Conservation (phyloP, 306 rosid species). For the Prunus mira region DNA sequence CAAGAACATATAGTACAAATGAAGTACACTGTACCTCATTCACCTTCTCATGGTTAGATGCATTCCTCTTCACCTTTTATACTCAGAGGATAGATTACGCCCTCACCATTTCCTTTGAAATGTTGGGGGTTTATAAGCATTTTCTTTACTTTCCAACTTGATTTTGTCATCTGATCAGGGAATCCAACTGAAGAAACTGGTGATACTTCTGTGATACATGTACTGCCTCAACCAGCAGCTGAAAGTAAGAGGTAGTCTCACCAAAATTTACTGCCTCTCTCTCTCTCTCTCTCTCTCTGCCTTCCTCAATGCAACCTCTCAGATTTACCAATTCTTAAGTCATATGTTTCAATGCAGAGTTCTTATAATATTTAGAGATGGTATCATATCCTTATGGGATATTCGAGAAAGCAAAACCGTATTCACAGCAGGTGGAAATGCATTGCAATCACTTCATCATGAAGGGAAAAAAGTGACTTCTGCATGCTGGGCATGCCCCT, state of each 20-base stretch:
- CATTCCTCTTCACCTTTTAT: not conserved
- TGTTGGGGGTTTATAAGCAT: not conserved
- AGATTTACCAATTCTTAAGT: not conserved
- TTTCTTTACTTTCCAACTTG: not conserved
- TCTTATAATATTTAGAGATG: constrained; percentile 62
- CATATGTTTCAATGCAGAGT: constrained; percentile 45
- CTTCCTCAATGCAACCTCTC: not conserved
- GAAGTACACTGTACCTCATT: constrained; percentile 63
- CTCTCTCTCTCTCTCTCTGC: not conserved
- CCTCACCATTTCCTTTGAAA: not conserved
- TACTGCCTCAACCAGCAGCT: constrained; percentile 74
- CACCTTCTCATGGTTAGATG: constrained; percentile 68
- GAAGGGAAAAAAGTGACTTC: constrained; percentile 74
- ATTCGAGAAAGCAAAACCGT: constrained; percentile 59
- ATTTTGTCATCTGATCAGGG: constrained; percentile 42
- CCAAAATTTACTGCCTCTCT: constrained; percentile 12
- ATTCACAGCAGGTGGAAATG: constrained; percentile 57
- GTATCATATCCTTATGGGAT: constrained; percentile 65
- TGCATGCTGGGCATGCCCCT: constrained; percentile 91
- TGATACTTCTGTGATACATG: constrained; percentile 42
- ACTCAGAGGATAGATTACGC: not conserved
- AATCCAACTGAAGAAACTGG: constrained; percentile 44
- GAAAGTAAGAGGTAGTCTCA: constrained; percentile 71
- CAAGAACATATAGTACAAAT: constrained; percentile 44
- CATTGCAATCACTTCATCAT: constrained; percentile 39